Conservation (phyloP, 495 filamentous ascomycete species). For the Daldinia caldariorum region DNA sequence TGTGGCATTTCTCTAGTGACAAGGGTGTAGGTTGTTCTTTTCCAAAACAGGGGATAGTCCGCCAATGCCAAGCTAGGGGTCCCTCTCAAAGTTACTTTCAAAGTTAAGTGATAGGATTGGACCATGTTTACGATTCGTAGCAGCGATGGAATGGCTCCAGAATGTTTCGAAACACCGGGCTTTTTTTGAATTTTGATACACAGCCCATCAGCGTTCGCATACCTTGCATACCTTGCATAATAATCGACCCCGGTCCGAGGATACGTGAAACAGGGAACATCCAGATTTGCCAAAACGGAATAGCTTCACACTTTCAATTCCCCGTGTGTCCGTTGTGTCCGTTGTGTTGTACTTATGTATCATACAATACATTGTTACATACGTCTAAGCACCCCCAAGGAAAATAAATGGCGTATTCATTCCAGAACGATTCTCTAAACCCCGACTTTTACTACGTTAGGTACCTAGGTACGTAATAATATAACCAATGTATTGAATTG, state of each 20-base stretch:
- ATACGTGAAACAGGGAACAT: slow-evolving; percentile 36
- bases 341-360: too few relatives aligned
- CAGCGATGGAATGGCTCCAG: slow-evolving; percentile 30
- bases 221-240: slow-evolving; percentile 29
- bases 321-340: too few relatives aligned
- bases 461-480: too few relatives aligned
- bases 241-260: slow-evolving; percentile 10
- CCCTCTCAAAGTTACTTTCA: not conserved
- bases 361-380: not conserved
- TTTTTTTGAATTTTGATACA: slow-evolving; percentile 39
- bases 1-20: slow-evolving; percentile 37
- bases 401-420: slow-evolving; percentile 25
- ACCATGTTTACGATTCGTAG: slow-evolving; percentile 21
- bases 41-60: slow-evolving; percentile 1
- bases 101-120: slow-evolving; percentile 11
- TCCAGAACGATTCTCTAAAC: slow-evolving; percentile 17
- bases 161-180: slow-evolving; percentile 38
- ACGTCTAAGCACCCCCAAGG: not conserved
- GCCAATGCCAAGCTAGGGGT: not conserved
- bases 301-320: slow-evolving; percentile 1
- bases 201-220: slow-evolving; percentile 2
- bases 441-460: too few relatives aligned
- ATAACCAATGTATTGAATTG: slow-evolving; percentile 13
- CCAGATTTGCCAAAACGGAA: slow-evolving; percentile 27
- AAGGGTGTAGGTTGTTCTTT: slow-evolving; percentile 12